Base-by-base conservation (phyloP, 2,329 filamentous ascomycete genomes). In the Penicillium aurantiogriseum region DNA sequence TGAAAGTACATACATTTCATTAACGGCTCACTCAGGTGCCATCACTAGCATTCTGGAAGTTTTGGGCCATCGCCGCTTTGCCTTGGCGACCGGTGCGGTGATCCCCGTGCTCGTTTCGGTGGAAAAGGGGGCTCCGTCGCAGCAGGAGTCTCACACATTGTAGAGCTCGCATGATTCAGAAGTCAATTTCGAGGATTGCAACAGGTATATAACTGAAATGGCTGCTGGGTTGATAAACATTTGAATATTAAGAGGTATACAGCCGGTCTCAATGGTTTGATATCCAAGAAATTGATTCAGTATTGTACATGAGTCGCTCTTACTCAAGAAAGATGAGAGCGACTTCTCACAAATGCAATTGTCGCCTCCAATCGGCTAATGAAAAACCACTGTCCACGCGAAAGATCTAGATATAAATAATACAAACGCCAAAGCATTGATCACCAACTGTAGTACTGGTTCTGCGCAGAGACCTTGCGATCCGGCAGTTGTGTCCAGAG, bases 371-470 rank as follows among this genome's bases (percentile, higher is more conserved):
- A 52, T 33, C 33, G 39, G 63, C 56, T 60, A 60, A 61, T 60
- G 59, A 57, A 58, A 58, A 56, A 51, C 46, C 54, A 63, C 51
- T 58, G 47, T 56, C 56, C 64, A 61, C 54, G 58, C 55, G 64
- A 56, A 57, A 58, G 51, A 64, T 59, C 56, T 53, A 56, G 56
- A 58, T 63, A 64, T 60, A 67, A 64, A 69, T 66, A 67, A 69
- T 67, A 69, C 63, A 70, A 61, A 71, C 67, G 69, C 69, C 69
- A 63, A 65, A 63, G 54, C 33, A 54, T 59, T 45, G 47, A 63
- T 71, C 88, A 97, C 93, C 93, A 99, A 60, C 89, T 86, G 76
- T 95, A 95, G 75, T 94, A 95, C 71, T 91, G 93, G 67, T 90
- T 85, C 79, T 97, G 92, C 36, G 87, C 87, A 60, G 88, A 88